These are phyloP conservation scores for Paraurostyla sp. DNA, from an alignment of 73 alveolate genomes.

Conservation along the genomic window DNA sequence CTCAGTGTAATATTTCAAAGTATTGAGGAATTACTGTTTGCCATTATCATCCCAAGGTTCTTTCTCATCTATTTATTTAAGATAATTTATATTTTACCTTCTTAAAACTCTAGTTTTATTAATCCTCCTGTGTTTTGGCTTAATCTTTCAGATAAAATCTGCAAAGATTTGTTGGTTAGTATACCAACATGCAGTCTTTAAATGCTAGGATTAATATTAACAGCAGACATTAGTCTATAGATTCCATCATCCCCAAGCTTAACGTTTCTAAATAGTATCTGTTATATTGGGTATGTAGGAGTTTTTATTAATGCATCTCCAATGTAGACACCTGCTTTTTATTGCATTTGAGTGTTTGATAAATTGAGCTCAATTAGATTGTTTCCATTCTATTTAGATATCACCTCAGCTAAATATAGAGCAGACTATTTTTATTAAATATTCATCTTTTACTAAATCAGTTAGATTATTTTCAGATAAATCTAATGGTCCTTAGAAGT, in stretches of 20 bases:
- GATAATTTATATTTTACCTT: not conserved
- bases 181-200: constrained; percentile 49
- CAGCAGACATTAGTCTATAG: constrained; percentile 46
- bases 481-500: constrained; percentile 59
- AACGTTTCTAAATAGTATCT: constrained; percentile 32
- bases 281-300: constrained; percentile 36
- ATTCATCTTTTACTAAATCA: constrained; percentile 45
- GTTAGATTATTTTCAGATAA: constrained; percentile 62
- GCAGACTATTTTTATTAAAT: constrained; percentile 21
- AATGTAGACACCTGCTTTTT: constrained; percentile 64
- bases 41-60: constrained; percentile 32
- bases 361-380: constrained; percentile 40
- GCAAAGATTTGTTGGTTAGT: not conserved
- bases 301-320: constrained; percentile 69
- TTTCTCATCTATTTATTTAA: not conserved
- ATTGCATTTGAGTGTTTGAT: not conserved
- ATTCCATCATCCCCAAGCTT: constrained; percentile 47
- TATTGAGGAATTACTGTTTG: not conserved
- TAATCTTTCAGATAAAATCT: not conserved
- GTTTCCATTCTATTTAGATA: not conserved
- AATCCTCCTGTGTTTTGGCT: not conserved
- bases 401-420: constrained; percentile 50
- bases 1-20: not conserved
- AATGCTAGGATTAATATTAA: constrained; percentile 34
- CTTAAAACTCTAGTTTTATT: constrained; percentile 15